Evolutionary conservation across 2,329 filamentous ascomycete species (phyloP), one percentile per base, ranked within the genome.

Genomic region (Diaporthe longicolla): DNA sequence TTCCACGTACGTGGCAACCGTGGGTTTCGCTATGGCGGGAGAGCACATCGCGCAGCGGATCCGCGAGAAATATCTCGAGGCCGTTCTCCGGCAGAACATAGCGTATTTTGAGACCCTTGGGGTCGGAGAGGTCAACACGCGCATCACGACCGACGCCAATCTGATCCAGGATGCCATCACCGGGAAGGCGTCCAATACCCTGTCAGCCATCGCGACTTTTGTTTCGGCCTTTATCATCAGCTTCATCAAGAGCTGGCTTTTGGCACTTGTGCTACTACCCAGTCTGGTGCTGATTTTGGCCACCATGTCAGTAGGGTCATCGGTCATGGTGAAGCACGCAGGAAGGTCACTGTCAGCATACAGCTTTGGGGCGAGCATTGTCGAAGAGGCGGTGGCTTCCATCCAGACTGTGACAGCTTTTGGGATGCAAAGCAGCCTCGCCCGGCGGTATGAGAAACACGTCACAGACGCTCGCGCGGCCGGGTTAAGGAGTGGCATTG

Each of bases 121-220:
- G 69, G 93, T 95, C 45, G 95, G 96, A 74, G 97, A 98, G 83
- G 94, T 98, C 75, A 98, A 95, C 0, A 98, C 95, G 1, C 92
- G 95, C 76, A 98, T 98, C 78, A 98, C 96, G 0, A 93, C 95
- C 15, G 96, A 98, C 82, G 97, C 95, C 65, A 98, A 98, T 79
- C 86, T 97, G 70, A 93, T 98, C 72, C 96, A 98, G 82, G 95
- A 97, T 77, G 96, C 95, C 73, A 95, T 99, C 59, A 97, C 94
- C 0, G 94, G 97, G 82, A 98, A 98, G 85, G 90, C 97, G 55
- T 92, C 91, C 19, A 85, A 97, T 17, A 95, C 94, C 0, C 81
- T 97, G 72, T 91, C 91, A 21, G 93, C 94, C 17, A 65, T 95
- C 3, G 91, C 95, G 1, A 96, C 94, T 9, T 98, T 98, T 79